Evolutionary conservation across 2,329 filamentous ascomycete species (phyloP).

Genomic region (Colletotrichum lindemuthianum): DNA sequence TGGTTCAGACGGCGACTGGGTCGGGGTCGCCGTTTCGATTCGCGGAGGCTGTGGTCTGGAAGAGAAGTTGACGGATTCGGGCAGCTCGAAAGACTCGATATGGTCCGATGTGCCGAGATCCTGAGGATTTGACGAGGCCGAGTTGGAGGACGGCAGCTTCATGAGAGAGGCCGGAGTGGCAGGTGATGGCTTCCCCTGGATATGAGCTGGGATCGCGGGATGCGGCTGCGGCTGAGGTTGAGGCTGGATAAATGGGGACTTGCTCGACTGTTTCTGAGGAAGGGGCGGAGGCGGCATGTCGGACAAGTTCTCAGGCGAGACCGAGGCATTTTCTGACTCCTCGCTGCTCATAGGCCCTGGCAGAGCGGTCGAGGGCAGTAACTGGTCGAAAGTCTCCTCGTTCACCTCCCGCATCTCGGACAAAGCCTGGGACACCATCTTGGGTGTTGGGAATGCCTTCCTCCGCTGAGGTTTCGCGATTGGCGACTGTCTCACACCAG

Average conservation of each 20-base stretch:
- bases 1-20: constrained; percentile 51
- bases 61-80: constrained; percentile 71
- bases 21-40: constrained; percentile 62
- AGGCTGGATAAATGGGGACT: constrained; percentile 74
- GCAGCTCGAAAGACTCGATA: constrained; percentile 72
- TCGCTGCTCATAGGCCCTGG: constrained; percentile 51
- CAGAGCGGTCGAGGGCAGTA: constrained; percentile 35
- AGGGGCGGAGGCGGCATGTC: constrained; percentile 76
- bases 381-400: constrained; percentile 46
- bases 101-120: constrained; percentile 58
- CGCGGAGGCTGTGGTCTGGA: constrained; percentile 56
- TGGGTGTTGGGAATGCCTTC: constrained; percentile 63
- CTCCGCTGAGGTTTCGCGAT: constrained; percentile 74
- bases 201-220: constrained; percentile 39
- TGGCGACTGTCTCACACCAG: constrained; percentile 74
- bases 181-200: constrained; percentile 64
- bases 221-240: constrained; percentile 51
- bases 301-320: constrained; percentile 70
- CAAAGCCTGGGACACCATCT: constrained; percentile 65
- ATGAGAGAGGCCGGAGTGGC: constrained; percentile 91
- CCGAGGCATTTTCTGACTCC: constrained; percentile 73
- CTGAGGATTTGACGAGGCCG: constrained; percentile 48
- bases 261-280: constrained; percentile 70
- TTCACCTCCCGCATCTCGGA: constrained; percentile 60
- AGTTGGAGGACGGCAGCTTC: constrained; percentile 70